Evolutionary conservation across 140 eudicot species (phyloP), one percentile per base, ranked within the genome.

Genomic region (Senecio squalidus): DNA sequence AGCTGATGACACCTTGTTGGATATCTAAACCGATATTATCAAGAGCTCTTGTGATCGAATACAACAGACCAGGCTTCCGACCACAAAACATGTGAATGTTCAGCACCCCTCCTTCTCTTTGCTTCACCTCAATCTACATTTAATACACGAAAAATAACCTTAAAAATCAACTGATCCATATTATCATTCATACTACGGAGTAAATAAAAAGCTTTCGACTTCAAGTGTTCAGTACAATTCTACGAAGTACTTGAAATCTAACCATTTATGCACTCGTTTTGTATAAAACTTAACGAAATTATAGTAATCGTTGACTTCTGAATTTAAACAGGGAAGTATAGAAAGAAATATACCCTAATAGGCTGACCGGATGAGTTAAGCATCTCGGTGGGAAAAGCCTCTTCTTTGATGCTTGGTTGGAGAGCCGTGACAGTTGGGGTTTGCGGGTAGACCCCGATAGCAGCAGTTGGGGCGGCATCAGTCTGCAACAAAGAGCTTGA

Each of bases 11-110:
- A 0, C 70, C 70, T 62, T 70, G 70, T 70, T 70, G 63, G 49
- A 62, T 53, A 23, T 70, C 70, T 5, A 50, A 23, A 28, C 75
- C 63, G 7, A 60, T 55, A 30, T 44, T 40, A 28, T 52, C 75
- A 22, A 70, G 63, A n/a, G 69, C 33, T 22, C 63, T 40, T 16
- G 45, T 36, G 20, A 60, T 30, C 0, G 68, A 48, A 49, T 59
- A 55, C 68, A 69, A 36, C 61, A 89, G 67, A 23, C 97, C 97
- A 22, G 92, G 97, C 68, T 76, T 69, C 44, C 86, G 79, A 13
- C 81, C 68, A 28, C 97, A 84, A 26, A 85, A 79, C 95, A 89
- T 85, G 60, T 89, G 97, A 59, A 89, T 89, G 61, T 84, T 82
- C 22, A 85, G 82, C 53, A 84, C 86, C 53, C 88, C 71, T 27